Evolutionary conservation across 768 basidiomycete genomes (phyloP), one percentile per base, ranked within the genome.

Genomic region (Hypholoma fasciculare): DNA sequence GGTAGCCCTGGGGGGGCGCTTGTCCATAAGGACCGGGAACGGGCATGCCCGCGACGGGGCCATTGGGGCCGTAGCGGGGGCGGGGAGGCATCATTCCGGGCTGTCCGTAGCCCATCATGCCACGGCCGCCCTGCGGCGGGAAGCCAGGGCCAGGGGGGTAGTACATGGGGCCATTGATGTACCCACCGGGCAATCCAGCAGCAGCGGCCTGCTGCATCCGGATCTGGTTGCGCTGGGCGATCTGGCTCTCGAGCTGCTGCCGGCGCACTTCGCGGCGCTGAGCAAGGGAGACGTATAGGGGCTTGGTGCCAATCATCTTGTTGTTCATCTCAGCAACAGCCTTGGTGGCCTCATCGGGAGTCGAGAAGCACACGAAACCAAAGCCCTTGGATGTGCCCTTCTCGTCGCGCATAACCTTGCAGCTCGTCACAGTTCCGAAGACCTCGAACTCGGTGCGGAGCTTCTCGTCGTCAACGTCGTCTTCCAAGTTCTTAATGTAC

Each of bases 311-410:
- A 69, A 98, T 93, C 89, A 98, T 98, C 81, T 96, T 96, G 86
- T 97, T 98, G 85, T 99, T 99, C 95, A 99, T 97, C 81, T 99
- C 97, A 55, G 94, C 92, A 59, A 98, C 95, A 60, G 97, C 97
- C 81, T 98, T 98, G 69, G 94, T 98, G 20, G 97, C 96, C 78
- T 99, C 97, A 64, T 99, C 97, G 49, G 97, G 95, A 53, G 94
- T 90, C 37, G 94, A 94, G 82, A 94, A 99, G 77, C 97, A 99
- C 66, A 99, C 97, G 72, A 99, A 99, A 63, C 97, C 97, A 69
- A 99, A 99, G 65, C 96, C 95, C 73, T 95, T 95, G 9, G 95
- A 97, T 52, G 82, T 86, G 59, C 83, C 84, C 76, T 93, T 96
- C 58, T 98, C 97, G 74, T 98, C 96, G 64, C 91, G 88, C 97